Conservation (phyloP, 73 alveolate genomes). For the Uronychia setigera region DNA sequence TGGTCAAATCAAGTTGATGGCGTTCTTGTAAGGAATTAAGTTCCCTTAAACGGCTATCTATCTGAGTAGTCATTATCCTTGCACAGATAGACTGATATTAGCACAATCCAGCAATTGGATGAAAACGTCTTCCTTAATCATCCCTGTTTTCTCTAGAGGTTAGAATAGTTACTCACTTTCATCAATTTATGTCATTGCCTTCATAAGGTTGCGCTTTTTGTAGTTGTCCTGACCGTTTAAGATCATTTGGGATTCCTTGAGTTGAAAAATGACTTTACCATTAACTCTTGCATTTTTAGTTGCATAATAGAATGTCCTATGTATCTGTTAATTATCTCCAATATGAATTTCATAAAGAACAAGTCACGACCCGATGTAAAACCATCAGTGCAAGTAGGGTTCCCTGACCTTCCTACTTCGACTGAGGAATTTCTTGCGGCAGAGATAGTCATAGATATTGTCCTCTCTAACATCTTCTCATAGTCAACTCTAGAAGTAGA, state of each 20-base stretch:
- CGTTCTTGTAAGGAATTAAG: not conserved
- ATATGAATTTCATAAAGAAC: no score
- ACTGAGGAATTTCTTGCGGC: no score
- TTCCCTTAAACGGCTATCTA: not conserved
- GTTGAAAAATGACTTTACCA: not conserved
- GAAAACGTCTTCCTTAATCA: not conserved
- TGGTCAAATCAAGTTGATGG: not conserved
- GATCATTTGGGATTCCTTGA: not conserved
- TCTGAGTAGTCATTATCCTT: not conserved
- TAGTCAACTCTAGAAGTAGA: no score
- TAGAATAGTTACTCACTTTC: not conserved
- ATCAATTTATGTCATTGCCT: not conserved
- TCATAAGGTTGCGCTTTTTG: not conserved
- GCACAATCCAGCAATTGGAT: not conserved
- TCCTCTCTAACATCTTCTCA: no score
- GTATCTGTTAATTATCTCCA: no score
- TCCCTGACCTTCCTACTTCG: no score
- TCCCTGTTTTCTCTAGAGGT: not conserved
- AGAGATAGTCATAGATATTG: no score
- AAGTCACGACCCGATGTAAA: no score
- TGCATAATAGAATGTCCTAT: not conserved
- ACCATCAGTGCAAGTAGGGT: no score
- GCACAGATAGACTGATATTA: not conserved
- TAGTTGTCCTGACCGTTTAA: not conserved
- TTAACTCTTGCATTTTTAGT: not conserved